phyloP scores from a whole-genome alignment of 2,329 filamentous ascomycete genomes.

The Xylaria sp. region DNA sequence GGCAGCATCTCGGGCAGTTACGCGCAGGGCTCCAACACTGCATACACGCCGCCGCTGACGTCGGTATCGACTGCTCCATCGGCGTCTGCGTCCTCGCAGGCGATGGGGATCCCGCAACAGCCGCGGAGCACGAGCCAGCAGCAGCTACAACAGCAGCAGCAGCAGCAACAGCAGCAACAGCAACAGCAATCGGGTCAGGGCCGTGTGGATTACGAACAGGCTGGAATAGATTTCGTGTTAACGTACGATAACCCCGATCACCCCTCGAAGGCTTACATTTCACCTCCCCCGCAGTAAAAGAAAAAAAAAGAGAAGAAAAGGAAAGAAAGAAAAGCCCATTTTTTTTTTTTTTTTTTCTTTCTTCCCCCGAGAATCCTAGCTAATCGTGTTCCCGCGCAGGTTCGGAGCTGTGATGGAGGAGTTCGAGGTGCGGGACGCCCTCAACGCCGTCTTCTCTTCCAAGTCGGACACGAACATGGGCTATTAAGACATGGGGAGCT shows the following conservation, averaged over 20 bases:
- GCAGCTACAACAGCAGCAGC: slow-evolving; percentile 20
- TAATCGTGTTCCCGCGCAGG: slow-evolving; percentile 38
- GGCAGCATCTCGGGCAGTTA: slow-evolving; percentile 68
- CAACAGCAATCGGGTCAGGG: slow-evolving; percentile 37
- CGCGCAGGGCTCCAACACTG: slow-evolving; percentile 48
- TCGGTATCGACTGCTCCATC: slow-evolving; percentile 48
- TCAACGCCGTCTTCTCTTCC: slow-evolving; percentile 69
- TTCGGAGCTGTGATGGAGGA: slow-evolving; percentile 68
- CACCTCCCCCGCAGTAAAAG: slow-evolving; percentile 61
- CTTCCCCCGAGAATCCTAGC: not conserved
- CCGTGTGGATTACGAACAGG: slow-evolving; percentile 73
- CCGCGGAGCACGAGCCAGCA: slow-evolving; percentile 22
- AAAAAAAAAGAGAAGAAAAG: not conserved
- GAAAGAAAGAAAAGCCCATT: not conserved
- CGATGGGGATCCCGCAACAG: slow-evolving; percentile 40
- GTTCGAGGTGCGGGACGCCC: slow-evolving; percentile 74
- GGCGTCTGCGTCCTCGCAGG: slow-evolving; percentile 39
- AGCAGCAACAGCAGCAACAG: slow-evolving; percentile 17
- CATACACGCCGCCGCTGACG: slow-evolving; percentile 52
- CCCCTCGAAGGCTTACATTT: slow-evolving; percentile 66
- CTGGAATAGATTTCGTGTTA: slow-evolving; percentile 88
- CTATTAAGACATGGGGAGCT: slow-evolving; percentile 15
- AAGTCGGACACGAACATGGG: slow-evolving; percentile 47
- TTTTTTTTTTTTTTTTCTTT: not conserved
- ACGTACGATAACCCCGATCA: slow-evolving; percentile 68